phyloP scores from a whole-genome alignment of 2,329 filamentous ascomycete species.

The Aschersonia sp. region DNA sequence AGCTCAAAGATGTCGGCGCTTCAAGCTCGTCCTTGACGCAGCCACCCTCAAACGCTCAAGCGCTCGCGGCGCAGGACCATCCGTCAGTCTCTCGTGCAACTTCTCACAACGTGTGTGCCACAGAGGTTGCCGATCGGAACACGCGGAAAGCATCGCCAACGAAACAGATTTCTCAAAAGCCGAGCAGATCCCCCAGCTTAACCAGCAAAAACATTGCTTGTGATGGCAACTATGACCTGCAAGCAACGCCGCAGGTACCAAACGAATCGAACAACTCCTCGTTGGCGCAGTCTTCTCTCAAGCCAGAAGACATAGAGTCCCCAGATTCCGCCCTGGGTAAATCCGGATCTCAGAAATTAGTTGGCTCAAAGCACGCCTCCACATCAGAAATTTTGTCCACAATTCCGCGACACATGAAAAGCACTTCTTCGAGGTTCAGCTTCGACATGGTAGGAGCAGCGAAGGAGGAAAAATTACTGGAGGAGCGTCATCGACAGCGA shows the following conservation, averaged over 20 bases:
- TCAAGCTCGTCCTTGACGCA: not conserved
- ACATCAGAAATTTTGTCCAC: constrained; percentile 32
- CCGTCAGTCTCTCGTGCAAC: not conserved
- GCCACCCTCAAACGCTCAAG: not conserved
- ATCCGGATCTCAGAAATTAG: constrained; percentile 13
- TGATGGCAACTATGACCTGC: not conserved
- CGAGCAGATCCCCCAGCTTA: not conserved
- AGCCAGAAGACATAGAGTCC: not conserved
- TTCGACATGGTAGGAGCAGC: constrained; percentile 67
- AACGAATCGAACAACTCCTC: not conserved
- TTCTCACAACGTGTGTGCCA: not conserved
- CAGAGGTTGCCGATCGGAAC: no score
- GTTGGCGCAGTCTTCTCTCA: not conserved
- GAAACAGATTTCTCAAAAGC: not conserved
- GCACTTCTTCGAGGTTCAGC: constrained; percentile 66
- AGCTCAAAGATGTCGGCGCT: constrained; percentile 1
- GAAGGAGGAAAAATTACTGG: constrained; percentile 52
- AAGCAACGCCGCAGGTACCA: not conserved
- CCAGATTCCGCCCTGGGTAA: not conserved
- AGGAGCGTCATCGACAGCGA: constrained; percentile 57
- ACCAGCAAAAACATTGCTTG: not conserved
- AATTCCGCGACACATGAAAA: constrained; percentile 53
- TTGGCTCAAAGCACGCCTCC: constrained; percentile 38
- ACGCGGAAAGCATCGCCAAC: no score
- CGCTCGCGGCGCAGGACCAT: not conserved